Conservation (phyloP, 202 grass and related monocot genomes). For the Saccharum hybrid region DNA sequence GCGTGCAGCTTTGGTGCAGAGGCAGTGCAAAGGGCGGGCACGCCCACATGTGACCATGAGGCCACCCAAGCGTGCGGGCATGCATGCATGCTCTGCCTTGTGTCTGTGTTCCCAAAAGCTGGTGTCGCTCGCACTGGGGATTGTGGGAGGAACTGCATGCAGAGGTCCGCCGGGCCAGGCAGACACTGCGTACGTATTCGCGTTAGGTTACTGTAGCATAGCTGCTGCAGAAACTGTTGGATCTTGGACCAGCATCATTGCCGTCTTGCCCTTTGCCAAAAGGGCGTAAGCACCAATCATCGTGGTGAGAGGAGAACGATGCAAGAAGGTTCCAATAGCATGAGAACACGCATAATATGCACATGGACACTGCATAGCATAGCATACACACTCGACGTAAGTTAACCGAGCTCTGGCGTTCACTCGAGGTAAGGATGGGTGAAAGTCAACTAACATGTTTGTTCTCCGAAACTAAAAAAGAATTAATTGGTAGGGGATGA, state of each 20-base stretch:
- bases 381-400: not conserved
- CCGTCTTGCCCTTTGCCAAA: not conserved
- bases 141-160: not conserved
- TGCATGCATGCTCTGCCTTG: not conserved
- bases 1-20: conserved; percentile 23
- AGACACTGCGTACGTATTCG: not conserved
- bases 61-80: conserved; percentile 30
- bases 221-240: not conserved
- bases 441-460: not conserved
- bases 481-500: too few species aligned
- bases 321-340: conserved; percentile 16
- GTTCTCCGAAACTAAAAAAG: too few species aligned
- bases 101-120: conserved; percentile 40
- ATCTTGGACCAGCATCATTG: conserved; percentile 31
- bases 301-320: not conserved
- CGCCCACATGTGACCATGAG: conserved; percentile 42
- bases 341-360: conserved; percentile 7
- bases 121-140: not conserved
- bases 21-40: conserved; percentile 21
- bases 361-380: not conserved
- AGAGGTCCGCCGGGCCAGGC: conserved; percentile 11
- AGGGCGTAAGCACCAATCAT: conserved; percentile 4
- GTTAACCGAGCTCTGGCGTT: too few species aligned
- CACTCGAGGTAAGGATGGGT: not conserved
- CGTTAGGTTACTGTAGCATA: not conserved